phyloP scores from a whole-genome alignment of 495 filamentous ascomycete species.

The Pyrenula massariospora region DNA sequence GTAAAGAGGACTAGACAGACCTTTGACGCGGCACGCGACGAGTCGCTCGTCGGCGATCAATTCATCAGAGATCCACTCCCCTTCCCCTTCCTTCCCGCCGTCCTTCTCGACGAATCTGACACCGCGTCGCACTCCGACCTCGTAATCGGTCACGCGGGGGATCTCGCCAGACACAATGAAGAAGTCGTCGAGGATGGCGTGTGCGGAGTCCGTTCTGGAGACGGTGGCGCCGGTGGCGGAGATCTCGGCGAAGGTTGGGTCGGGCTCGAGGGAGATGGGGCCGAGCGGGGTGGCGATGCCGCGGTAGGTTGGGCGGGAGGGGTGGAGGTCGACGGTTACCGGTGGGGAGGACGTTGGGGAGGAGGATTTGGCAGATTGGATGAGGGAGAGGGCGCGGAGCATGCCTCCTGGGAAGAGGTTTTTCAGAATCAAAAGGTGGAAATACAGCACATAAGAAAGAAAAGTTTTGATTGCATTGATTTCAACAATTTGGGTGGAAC shows the following conservation, averaged over 20 bases:
- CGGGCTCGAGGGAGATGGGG: slow-evolving; percentile 42
- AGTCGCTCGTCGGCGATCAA: slow-evolving; percentile 46
- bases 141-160: slow-evolving; percentile 40
- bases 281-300: slow-evolving; percentile 31
- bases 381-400: slow-evolving; percentile 29
- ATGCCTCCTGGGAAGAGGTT: slow-evolving; percentile 30
- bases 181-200: slow-evolving; percentile 40
- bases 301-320: slow-evolving; percentile 40
- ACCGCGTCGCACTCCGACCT: slow-evolving; percentile 35
- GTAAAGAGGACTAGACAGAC: slow-evolving; percentile 11
- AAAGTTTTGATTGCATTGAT: background rate
- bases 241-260: slow-evolving; percentile 44
- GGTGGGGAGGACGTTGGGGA: slow-evolving; percentile 11
- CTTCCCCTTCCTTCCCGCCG: slow-evolving; percentile 18
- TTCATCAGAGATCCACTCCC: slow-evolving; percentile 43
- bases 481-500: background rate
- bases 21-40: slow-evolving; percentile 46
- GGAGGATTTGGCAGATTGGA: slow-evolving; percentile 29
- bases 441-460: background rate
- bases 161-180: slow-evolving; percentile 50
- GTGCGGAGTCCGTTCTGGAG: slow-evolving; percentile 27
- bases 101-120: slow-evolving; percentile 22
- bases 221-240: slow-evolving; percentile 32
- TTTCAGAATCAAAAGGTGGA: background rate
- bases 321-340: slow-evolving; percentile 38